Base-by-base conservation (phyloP, 345 rosid species). In the Moricandia moricandioides region DNA sequence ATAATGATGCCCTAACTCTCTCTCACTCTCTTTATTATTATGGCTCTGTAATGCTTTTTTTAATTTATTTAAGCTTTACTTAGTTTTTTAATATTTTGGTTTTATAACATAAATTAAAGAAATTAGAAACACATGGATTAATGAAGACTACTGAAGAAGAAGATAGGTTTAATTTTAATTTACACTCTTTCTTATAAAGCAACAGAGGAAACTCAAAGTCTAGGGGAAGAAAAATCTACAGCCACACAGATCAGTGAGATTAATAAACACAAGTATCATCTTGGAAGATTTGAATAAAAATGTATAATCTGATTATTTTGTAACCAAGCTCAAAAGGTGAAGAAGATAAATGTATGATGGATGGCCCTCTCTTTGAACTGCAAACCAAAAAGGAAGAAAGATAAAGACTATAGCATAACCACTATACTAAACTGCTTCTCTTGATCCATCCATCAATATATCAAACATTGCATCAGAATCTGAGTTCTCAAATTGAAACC, bases 201-300 rank as follows among this genome's bases (percentile, higher is more conserved):
- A 40, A 64, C 49, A 29, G 17, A 3, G 18, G 70, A 76, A 81
- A 70, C 74, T 65, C 16, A 6, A 45, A 13, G 52, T 47, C 40
- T 63, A 71, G 59, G 18, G 37, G n/a, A 21, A 57, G 65, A 40
- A 73, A 34, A 34, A 71, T 66, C 81, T 79, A 80, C 80, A 67
- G 70, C 74, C 88, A 80, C 72, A 80, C 73, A 75, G 65, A 71
- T 75, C 63, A n/a, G 71, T 76, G 76, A 67, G 43, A 68, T 60
- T 2, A 26, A 65, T 62, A 73, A 76, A 47, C 2, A 57, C 5
- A 55, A 57, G 45, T 59, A 51, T 27, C 62, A 39, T 5, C 21
- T 21, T 12, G 6, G 58, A 69, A 60, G 43, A 24, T 24, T 39
- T 39, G 51, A 54, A 62, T 34, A 39, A 54, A 52, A 34, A 14